Conservation (phyloP, 805 yeast genomes). For the Saccharomyces mikatae region DNA sequence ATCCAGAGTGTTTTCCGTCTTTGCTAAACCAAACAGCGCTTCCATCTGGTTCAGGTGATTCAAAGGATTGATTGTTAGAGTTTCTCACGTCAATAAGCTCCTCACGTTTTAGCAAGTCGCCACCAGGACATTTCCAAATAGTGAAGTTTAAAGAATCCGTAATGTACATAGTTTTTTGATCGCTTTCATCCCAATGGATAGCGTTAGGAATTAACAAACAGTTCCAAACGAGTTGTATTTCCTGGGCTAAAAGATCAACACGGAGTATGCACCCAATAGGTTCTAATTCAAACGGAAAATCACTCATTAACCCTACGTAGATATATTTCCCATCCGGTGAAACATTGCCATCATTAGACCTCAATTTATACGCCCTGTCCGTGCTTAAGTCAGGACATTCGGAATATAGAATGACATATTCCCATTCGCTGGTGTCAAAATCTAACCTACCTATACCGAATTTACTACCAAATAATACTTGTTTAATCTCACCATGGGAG, state of each 20-base stretch:
- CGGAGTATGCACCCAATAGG: constrained; percentile 49
- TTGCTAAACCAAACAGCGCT: constrained; percentile 44
- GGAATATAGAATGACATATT: constrained; percentile 32
- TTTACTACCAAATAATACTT: constrained; percentile 53
- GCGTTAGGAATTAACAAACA: constrained; percentile 63
- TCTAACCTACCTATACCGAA: constrained; percentile 54
- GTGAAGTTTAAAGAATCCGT: constrained; percentile 44
- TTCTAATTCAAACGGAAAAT: constrained; percentile 34
- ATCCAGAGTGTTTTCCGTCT: constrained; percentile 25
- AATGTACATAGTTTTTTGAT: constrained; percentile 38
- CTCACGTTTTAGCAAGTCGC: constrained; percentile 22
- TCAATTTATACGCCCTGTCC: constrained; percentile 28
- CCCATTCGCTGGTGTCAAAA: constrained; percentile 34
- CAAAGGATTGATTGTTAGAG: constrained; percentile 12
- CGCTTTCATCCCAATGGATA: constrained; percentile 41
- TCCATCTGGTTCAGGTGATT: constrained; percentile 74
- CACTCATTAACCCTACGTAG: constrained; percentile 76
- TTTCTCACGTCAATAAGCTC: constrained; percentile 34
- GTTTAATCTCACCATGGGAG: constrained; percentile 27
- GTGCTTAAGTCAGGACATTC: constrained; percentile 27
- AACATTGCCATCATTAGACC: constrained; percentile 79
- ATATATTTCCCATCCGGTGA: constrained; percentile 64
- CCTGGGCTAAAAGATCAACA: constrained; percentile 29
- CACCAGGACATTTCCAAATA: constrained; percentile 40
- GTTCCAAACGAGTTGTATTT: constrained; percentile 30